Conservation (phyloP, 345 rosid species). For the Citrus trifoliata region DNA sequence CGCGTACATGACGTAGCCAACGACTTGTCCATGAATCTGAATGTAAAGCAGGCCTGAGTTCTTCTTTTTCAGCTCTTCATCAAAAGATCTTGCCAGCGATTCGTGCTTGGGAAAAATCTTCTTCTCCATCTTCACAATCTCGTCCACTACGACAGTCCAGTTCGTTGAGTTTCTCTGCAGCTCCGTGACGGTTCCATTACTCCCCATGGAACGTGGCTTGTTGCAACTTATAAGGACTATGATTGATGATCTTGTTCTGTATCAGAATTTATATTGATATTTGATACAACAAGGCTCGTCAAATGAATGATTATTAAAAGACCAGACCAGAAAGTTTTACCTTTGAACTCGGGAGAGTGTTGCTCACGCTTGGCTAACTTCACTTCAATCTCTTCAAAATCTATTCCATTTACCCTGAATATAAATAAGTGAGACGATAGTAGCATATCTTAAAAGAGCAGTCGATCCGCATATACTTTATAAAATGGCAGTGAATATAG, state of each 20-base stretch:
- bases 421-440: neutral
- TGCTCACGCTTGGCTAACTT: conserved; percentile 54
- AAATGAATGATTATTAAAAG: neutral
- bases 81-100: conserved; percentile 64
- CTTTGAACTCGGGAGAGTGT: conserved; percentile 57
- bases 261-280: neutral
- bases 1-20: conserved; percentile 65
- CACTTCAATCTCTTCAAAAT: conserved; percentile 68
- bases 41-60: conserved; percentile 64
- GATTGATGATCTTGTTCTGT: neutral
- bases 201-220: conserved; percentile 27
- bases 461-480: neutral
- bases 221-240: too few relatives aligned
- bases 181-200: conserved; percentile 27
- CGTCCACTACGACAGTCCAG: conserved; percentile 46
- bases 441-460: neutral
- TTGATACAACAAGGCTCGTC: neutral
- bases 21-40: conserved; percentile 38
- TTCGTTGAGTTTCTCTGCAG: conserved; percentile 44
- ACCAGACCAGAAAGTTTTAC: conserved; percentile 19
- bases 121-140: conserved; percentile 67
- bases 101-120: conserved; percentile 79
- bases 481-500: neutral
- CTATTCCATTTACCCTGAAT: conserved; percentile 60
- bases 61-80: conserved; percentile 65